phyloP scores from a whole-genome alignment of 768 basidiomycete species.

The Macrolepiota fuliginosa region DNA sequence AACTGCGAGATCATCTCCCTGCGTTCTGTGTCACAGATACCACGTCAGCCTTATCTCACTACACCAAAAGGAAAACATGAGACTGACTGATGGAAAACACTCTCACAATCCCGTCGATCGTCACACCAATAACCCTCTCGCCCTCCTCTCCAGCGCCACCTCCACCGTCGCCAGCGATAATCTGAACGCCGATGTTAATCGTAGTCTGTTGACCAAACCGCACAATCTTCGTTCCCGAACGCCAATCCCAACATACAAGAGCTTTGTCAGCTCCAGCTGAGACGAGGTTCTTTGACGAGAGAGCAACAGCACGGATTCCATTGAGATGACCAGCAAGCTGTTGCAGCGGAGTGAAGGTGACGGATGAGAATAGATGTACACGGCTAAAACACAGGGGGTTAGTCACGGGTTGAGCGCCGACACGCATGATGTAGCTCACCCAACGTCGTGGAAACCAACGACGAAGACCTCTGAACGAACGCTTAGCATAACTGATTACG shows the following conservation, averaged over 20 bases:
- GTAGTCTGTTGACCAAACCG: conserved; percentile 93
- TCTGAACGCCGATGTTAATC: conserved; percentile 86
- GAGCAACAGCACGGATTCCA: conserved; percentile 85
- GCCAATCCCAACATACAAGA: conserved; percentile 89
- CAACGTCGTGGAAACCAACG: conserved; percentile 90
- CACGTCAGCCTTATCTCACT: not conserved
- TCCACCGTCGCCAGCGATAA: conserved; percentile 51
- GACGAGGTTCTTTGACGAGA: conserved; percentile 82
- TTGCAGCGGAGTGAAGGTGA: conserved; percentile 81
- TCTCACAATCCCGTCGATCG: conserved; percentile 88
- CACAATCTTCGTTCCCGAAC: conserved; percentile 84
- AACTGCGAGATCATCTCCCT: conserved; percentile 93
- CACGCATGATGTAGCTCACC: conserved; percentile 42
- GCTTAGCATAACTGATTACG: not conserved
- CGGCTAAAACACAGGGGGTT: conserved; percentile 44
- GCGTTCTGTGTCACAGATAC: conserved; percentile 32
- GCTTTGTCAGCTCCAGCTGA: conserved; percentile 77
- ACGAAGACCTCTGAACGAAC: conserved; percentile 72
- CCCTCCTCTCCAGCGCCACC: conserved; percentile 46
- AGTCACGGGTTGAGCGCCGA: not conserved
- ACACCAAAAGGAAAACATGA: not conserved
- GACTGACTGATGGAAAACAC: conserved; percentile 87
- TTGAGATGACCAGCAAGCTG: conserved; percentile 85
- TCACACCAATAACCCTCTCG: conserved; percentile 86
- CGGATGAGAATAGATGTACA: conserved; percentile 83